Percentiles rank a stretch among this genome's conserved stretches.
Conservation (phyloP, 352 stramenopile species). For the Globisporangium middletonii region DNA sequence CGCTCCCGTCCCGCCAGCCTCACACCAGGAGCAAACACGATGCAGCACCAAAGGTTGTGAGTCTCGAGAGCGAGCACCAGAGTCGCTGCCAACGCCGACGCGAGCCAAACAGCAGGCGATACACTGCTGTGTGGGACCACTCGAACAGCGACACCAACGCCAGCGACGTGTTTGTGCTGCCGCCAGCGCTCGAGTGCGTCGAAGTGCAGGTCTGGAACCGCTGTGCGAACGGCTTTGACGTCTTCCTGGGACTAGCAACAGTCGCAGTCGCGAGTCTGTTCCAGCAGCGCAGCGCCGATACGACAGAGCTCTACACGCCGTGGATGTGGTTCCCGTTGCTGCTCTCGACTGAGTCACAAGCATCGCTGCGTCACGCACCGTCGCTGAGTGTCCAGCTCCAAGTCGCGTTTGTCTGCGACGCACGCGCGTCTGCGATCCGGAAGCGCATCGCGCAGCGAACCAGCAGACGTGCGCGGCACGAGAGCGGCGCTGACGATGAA, state of each 20-base stretch:
- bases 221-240: conserved; percentile 44
- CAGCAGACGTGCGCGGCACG: background rate
- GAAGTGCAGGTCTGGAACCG: conserved; percentile 65
- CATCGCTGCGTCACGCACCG: conserved; percentile 5
- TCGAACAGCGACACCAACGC: background rate
- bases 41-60: conserved; percentile 1
- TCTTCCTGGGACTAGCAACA: conserved; percentile 40
- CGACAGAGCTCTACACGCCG: conserved; percentile 8
- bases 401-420: conserved; percentile 25
- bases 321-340: conserved; percentile 38
- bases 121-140: conserved; percentile 32
- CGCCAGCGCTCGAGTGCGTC: conserved; percentile 29
- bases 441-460: conserved; percentile 11
- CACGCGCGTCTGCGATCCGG: conserved; percentile 19
- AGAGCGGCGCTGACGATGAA: background rate
- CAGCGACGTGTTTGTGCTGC: conserved; percentile 15
- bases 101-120: conserved; percentile 25
- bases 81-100: conserved; percentile 4
- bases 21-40: conserved; percentile 2
- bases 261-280: conserved; percentile 23
- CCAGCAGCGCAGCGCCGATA: conserved; percentile 5
- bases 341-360: conserved; percentile 10
- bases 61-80: conserved; percentile 4
- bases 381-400: conserved; percentile 34
- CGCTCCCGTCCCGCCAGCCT: conserved; percentile 4